Evolutionary conservation across 805 yeast species (phyloP).

Genomic region (Yamadazyma paraphyllophila): DNA sequence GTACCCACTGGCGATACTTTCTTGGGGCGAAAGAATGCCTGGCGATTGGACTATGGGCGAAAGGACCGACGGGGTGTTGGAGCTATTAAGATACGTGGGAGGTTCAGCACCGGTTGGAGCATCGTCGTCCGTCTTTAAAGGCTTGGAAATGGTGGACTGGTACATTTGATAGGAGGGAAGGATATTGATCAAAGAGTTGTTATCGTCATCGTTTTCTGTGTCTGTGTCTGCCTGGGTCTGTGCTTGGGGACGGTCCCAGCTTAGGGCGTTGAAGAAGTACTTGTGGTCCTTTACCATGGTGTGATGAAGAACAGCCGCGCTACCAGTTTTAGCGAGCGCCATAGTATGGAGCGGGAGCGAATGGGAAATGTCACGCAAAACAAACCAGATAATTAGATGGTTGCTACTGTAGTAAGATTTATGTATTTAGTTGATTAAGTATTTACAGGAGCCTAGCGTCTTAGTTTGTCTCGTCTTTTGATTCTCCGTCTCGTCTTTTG

Average conservation of each 20-base stretch:
- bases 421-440: too few relatives aligned
- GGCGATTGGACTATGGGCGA: slow-evolving; percentile 1
- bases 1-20: slow-evolving; percentile 5
- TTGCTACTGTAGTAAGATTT: too few relatives aligned
- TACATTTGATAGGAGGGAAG: slow-evolving; percentile 43
- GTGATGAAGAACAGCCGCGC: neutral
- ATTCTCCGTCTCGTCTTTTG: too few relatives aligned
- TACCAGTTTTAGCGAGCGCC: too few relatives aligned
- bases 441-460: neutral
- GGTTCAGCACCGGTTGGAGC: slow-evolving; percentile 29
- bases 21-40: slow-evolving; percentile 3
- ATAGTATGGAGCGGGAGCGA: too few relatives aligned
- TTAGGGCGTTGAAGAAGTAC: slow-evolving; percentile 2
- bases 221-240: neutral
- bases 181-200: slow-evolving; percentile 29
- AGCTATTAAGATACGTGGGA: slow-evolving; percentile 26
- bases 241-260: slow-evolving; percentile 1
- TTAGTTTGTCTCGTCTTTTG: neutral
- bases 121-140: slow-evolving; percentile 3
- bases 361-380: too few relatives aligned
- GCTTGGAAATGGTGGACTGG: slow-evolving; percentile 24
- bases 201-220: neutral
- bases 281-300: slow-evolving; percentile 1
- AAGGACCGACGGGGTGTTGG: neutral
- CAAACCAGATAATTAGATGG: too few relatives aligned